These are phyloP conservation scores for Pulchroboletus neoregius DNA, from an alignment of 1,284 basidiomycete species.

Conservation along the genomic window DNA sequence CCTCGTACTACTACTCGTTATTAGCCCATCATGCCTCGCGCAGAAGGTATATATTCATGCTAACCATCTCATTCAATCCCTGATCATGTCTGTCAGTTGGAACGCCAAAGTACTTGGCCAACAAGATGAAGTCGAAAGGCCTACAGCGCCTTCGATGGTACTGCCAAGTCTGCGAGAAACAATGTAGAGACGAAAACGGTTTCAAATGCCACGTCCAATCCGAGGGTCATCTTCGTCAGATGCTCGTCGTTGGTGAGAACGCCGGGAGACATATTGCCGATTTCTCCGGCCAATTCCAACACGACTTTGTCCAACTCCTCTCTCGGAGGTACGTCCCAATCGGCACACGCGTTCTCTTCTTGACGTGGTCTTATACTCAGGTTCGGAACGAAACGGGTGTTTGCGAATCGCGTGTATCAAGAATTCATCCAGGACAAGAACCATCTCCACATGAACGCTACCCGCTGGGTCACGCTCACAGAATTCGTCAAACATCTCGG, in stretches of 20 bases:
- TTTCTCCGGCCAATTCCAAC: constrained; percentile 88
- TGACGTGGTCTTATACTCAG: constrained; percentile 37
- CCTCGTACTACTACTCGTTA: background rate
- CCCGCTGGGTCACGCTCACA: constrained; percentile 94
- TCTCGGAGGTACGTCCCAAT: constrained; percentile 63
- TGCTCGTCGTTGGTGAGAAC: constrained; percentile 92
- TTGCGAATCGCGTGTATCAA: constrained; percentile 95
- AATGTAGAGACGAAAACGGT: constrained; percentile 95
- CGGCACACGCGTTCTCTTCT: too few relatives aligned
- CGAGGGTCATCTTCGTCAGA: constrained; percentile 90
- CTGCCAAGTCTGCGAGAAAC: constrained; percentile 95
- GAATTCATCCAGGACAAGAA: constrained; percentile 95
- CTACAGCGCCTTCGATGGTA: constrained; percentile 92
- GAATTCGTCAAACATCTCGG: constrained; percentile 94
- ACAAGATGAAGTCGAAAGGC: constrained; percentile 96
- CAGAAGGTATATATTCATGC: constrained; percentile 55
- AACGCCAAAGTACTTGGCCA: constrained; percentile 87
- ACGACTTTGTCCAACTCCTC: constrained; percentile 86
- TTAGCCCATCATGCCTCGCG: constrained; percentile 61
- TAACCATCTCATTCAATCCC: background rate
- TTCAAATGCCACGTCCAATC: constrained; percentile 90
- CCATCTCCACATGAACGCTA: constrained; percentile 98
- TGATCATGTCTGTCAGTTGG: constrained; percentile 51
- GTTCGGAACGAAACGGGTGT: constrained; percentile 90
- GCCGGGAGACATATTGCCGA: constrained; percentile 89